Evolutionary conservation across 176 grass and related monocot genomes (phyloP).

Genomic region (Ensete glaucum): DNA sequence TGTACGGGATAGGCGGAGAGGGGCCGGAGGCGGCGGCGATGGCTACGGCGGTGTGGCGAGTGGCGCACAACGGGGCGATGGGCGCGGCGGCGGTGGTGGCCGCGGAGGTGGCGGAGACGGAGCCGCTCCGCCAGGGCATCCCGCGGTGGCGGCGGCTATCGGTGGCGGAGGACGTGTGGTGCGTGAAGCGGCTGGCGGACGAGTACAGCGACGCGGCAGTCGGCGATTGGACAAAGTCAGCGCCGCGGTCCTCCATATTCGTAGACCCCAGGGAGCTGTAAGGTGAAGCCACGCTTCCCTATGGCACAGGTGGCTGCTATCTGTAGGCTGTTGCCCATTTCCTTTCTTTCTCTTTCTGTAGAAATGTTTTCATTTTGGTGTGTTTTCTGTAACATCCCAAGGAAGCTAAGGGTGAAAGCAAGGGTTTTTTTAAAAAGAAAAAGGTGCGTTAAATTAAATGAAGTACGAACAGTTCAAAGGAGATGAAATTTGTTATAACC

Average conservation of each 20-base stretch:
- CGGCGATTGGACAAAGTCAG: slow-evolving; percentile 17
- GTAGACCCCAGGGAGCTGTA: slow-evolving; percentile 14
- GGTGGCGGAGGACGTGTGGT: slow-evolving; percentile 15
- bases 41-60: not conserved
- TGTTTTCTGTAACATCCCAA: too few species aligned
- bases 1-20: slow-evolving; percentile 5
- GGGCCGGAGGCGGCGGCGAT: not conserved
- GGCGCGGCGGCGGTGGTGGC: slow-evolving; percentile 1
- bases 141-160: slow-evolving; percentile 11
- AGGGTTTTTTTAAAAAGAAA: too few species aligned
- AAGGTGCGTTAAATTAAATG: too few species aligned
- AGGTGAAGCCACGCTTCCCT: not conserved
- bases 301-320: too few species aligned
- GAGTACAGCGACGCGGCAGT: slow-evolving; percentile 9
- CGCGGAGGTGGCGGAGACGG: slow-evolving; percentile 4
- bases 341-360: not conserved
- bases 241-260: not conserved
- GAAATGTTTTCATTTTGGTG: too few species aligned
- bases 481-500: too few species aligned
- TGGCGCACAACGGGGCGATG: slow-evolving; percentile 14
- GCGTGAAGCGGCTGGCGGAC: slow-evolving; percentile 15
- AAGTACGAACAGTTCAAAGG: too few species aligned
- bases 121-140: not conserved
- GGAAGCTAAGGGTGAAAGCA: too few species aligned
- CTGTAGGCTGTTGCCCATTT: too few species aligned